Percentiles rank a stretch among this genome's conserved stretches.
These are phyloP conservation scores for Favolaschia claudopus DNA, from an alignment of 768 basidiomycete genomes.

Conservation along the genomic window DNA sequence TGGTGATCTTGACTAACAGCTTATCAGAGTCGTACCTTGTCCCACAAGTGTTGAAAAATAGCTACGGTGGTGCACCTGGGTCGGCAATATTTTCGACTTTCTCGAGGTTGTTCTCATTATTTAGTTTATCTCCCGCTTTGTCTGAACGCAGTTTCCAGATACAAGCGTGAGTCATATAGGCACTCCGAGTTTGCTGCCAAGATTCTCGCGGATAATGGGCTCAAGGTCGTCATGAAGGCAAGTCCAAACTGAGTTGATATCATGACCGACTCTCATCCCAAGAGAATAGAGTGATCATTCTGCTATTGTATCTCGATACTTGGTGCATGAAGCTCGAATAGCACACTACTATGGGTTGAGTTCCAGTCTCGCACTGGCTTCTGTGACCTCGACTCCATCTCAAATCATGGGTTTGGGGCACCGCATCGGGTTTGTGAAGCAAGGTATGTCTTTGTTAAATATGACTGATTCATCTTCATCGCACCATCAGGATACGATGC, in stretches of 20 bases:
- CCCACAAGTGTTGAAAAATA: conserved; percentile 78
- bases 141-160: conserved; percentile 34
- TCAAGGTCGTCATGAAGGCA: conserved; percentile 82
- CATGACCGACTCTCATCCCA: background rate
- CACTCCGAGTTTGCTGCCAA: conserved; percentile 81
- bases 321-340: conserved; percentile 81
- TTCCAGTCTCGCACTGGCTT: conserved; percentile 67
- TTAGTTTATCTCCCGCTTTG: background rate
- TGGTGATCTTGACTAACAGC: background rate
- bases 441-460: too few relatives aligned
- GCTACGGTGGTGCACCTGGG: conserved; percentile 73
- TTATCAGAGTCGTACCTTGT: conserved; percentile 75
- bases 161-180: conserved; percentile 83
- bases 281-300: conserved; percentile 73
- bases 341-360: conserved; percentile 78
- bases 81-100: conserved; percentile 76
- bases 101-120: conserved; percentile 33
- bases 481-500: conserved; percentile 69
- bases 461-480: too few relatives aligned
- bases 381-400: conserved; percentile 79
- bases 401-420: conserved; percentile 75
- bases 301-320: conserved; percentile 69
- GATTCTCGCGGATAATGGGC: conserved; percentile 70
- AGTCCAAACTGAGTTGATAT: background rate
- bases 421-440: conserved; percentile 72